Conservation (phyloP, 345 rosid genomes). For the Brassica incana region DNA sequence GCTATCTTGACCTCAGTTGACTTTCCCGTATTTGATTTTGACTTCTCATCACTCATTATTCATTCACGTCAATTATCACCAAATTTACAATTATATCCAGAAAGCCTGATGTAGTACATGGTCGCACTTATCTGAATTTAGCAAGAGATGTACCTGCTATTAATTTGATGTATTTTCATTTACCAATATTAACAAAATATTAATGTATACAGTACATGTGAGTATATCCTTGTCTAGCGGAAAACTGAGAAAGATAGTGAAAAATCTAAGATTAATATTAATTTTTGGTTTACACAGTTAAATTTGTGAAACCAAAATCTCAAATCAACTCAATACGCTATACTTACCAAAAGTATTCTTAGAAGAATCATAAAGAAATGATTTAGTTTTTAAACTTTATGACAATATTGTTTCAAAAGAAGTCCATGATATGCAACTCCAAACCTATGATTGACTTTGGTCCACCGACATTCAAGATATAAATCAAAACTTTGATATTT, state of each 20-base stretch:
- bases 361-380: not conserved
- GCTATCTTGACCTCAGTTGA: slow-evolving; percentile 5
- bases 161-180: not conserved
- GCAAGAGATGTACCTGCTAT: not conserved
- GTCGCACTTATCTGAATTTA: not conserved
- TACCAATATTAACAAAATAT: not conserved
- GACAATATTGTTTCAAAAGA: not conserved
- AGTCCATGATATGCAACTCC: not conserved
- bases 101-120: not conserved
- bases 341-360: not conserved
- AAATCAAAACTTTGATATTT: slow-evolving; percentile 10
- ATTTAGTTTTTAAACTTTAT: not conserved
- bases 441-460: not conserved
- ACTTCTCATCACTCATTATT: not conserved
- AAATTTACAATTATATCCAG: not conserved
- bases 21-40: slow-evolving; percentile 7
- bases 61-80: not conserved
- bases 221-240: not conserved
- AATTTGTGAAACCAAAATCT: not conserved
- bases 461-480: slow-evolving; percentile 12
- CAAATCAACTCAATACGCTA: not conserved
- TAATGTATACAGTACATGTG: not conserved
- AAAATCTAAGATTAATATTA: not conserved
- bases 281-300: not conserved
- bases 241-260: not conserved